Conservation (phyloP, 768 basidiomycete species). For the Xanthoconium purpureum region DNA sequence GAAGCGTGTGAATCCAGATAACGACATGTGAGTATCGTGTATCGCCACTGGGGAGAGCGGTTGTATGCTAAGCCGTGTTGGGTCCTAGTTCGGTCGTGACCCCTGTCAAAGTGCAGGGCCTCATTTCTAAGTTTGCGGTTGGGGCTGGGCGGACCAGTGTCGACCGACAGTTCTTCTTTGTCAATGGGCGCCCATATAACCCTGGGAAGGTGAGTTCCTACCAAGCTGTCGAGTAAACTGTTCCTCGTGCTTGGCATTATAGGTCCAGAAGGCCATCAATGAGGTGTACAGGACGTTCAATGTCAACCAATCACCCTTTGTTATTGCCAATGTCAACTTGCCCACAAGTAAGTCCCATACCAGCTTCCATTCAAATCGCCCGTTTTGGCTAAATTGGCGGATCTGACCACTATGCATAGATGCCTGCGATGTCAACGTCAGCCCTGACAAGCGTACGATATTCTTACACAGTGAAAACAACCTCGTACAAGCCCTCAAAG, state of each 20-base stretch:
- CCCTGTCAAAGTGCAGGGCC: constrained; percentile 61
- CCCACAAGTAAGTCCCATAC: constrained; percentile 59
- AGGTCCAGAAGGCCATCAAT: constrained; percentile 89
- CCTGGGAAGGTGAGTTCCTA: constrained; percentile 56
- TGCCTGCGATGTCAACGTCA: constrained; percentile 89
- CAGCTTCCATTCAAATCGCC: neutral
- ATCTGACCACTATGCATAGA: constrained; percentile 40
- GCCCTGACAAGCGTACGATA: constrained; percentile 95
- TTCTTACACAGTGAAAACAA: constrained; percentile 85
- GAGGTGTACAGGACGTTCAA: constrained; percentile 89
- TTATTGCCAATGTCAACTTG: constrained; percentile 79
- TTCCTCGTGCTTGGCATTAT: neutral
- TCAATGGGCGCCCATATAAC: constrained; percentile 89
- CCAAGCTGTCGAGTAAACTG: neutral
- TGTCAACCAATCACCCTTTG: constrained; percentile 69
- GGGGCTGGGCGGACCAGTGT: constrained; percentile 73
- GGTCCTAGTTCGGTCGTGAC: constrained; percentile 24
- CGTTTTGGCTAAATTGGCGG: neutral
- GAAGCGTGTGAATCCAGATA: constrained; percentile 20
- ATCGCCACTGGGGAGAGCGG: neutral
- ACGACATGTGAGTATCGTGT: constrained; percentile 20
- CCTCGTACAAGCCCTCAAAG: constrained; percentile 76
- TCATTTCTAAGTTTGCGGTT: constrained; percentile 79
- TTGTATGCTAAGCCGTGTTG: constrained; percentile 2
- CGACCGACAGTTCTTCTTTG: constrained; percentile 89